Base-by-base conservation (phyloP, 768 basidiomycete genomes). In the Polyporus arcularius region DNA sequence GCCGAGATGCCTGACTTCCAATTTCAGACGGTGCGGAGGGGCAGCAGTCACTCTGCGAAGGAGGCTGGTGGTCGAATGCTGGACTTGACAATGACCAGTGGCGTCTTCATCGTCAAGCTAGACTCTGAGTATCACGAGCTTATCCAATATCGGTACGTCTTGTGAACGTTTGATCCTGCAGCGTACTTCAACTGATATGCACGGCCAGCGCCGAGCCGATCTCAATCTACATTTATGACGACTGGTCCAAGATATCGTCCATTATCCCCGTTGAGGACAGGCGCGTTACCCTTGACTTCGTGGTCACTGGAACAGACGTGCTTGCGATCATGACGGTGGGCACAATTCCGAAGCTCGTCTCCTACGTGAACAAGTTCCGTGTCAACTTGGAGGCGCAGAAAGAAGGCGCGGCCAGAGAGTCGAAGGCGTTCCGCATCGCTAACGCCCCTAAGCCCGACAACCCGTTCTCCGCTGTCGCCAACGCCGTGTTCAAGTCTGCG, bases 391-490 rank as follows among this genome's bases (percentile, higher is more conserved):
- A 88, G 41, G 77, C 81, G 5, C 92, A 95, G 70, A 80, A 83
- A 46, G 83, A 86, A 63, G 90, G 88, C 1, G 94, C 94, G 3
- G 86, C 85, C 62, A 80, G 85, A 41, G 91, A 93, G 74, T 94
- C 92, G 1, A 82, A 81, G 60, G 86, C 88, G 1, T 95, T 91
- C 79, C 80, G 88, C 26, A 80, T 82, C n/a, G 85, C 85, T 14
- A 83, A 83, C n/a, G 77, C 81, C 5, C 87, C 89, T 5, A 88
- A 84, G 67, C 89, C 89, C 7, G 87, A 87, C 53, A 93, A 92
- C 64, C 87, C 92, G 2, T 76, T 95, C 15, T 91, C 90, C 1
- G 85, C 89, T 12, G 91, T 94, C n/a, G 92, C 93, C 1, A 85
- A 90, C 63, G 90, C 92, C 32, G 90, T 94, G 85, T 72, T 94